Conservation (phyloP, 495 filamentous ascomycete species). For the Penicillium cinerascens region DNA sequence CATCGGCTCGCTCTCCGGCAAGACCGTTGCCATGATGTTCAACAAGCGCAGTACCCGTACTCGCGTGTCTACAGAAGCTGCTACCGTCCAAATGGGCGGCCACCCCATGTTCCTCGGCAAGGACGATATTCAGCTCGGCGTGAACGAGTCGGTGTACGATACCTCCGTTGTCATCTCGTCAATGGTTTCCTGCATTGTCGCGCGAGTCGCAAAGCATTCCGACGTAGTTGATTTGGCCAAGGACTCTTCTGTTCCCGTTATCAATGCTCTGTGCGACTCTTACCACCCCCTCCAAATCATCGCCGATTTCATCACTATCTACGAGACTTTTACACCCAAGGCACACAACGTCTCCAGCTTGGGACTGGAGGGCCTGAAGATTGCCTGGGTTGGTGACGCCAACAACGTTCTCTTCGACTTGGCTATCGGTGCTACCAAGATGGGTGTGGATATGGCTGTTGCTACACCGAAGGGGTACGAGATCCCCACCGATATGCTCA, state of each 20-base stretch:
- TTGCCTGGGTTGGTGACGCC: conserved; percentile 94
- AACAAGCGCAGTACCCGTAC: conserved; percentile 92
- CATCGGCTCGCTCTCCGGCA: conserved; percentile 56
- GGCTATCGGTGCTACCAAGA: conserved; percentile 77
- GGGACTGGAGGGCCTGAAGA: conserved; percentile 75
- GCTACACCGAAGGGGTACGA: conserved; percentile 81
- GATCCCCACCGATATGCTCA: conserved; percentile 67
- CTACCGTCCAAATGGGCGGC: conserved; percentile 76
- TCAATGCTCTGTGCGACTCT: conserved; percentile 86
- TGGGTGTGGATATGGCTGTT: conserved; percentile 79
- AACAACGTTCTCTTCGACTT: conserved; percentile 97
- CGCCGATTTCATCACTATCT: conserved; percentile 88
- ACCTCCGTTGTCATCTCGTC: conserved; percentile 84
- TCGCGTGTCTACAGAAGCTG: conserved; percentile 86
- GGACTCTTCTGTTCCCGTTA: conserved; percentile 81
- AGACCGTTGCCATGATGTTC: conserved; percentile 94
- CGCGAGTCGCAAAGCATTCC: conserved; percentile 77
- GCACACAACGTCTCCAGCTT: conserved; percentile 47
- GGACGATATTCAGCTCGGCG: conserved; percentile 92
- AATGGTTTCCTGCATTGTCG: conserved; percentile 89
- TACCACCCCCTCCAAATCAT: conserved; percentile 91
- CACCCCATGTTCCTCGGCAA: conserved; percentile 95
- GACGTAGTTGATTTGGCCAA: conserved; percentile 78
- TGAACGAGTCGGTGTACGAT: conserved; percentile 90
- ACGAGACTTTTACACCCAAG: conserved; percentile 63